Conservation (phyloP, 1,284 basidiomycete genomes). For the Apiotrichum siamense region DNA sequence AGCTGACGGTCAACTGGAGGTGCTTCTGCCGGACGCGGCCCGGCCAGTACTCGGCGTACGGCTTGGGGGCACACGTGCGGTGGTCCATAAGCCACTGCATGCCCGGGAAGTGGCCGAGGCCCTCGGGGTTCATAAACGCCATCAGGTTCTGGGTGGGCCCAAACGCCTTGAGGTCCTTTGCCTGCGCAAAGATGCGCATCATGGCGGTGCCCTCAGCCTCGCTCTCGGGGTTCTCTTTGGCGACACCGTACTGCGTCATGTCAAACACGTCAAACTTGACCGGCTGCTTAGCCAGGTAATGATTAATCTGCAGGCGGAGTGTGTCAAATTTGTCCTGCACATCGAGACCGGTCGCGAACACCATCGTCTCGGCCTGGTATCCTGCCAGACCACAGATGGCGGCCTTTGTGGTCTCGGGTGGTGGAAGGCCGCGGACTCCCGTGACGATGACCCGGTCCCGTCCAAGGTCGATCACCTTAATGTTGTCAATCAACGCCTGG, state of each 20-base stretch:
- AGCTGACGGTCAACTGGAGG: conserved; percentile 8
- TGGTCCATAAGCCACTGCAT: conserved; percentile 14
- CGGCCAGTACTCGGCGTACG: conserved; percentile 22
- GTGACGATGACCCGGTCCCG: conserved; percentile 21
- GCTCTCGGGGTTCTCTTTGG: conserved; percentile 14
- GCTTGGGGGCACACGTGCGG: conserved; percentile 3
- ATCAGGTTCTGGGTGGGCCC: conserved; percentile 3
- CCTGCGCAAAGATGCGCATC: conserved; percentile 26
- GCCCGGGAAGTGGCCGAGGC: conserved; percentile 20
- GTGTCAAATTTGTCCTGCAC: conserved; percentile 22
- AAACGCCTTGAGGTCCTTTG: conserved; percentile 13
- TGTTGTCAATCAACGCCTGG: conserved; percentile 20
- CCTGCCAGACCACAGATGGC: conserved; percentile 24
- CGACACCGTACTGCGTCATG: conserved; percentile 24
- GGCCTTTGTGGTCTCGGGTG: conserved; percentile 29
- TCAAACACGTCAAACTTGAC: conserved; percentile 13
- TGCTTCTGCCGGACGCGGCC: conserved; percentile 7
- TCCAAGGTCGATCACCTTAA: conserved; percentile 15
- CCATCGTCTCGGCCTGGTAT: conserved; percentile 23
- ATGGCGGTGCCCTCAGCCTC: conserved; percentile 22
- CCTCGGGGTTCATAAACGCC: conserved; percentile 14
- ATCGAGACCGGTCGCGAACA: conserved; percentile 21
- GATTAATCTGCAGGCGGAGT: conserved; percentile 18
- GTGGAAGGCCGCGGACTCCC: conserved; percentile 21
- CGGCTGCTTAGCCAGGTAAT: background rate